phyloP scores from a whole-genome alignment of 2,329 filamentous ascomycete genomes.

The Calonectria leucothoes region DNA sequence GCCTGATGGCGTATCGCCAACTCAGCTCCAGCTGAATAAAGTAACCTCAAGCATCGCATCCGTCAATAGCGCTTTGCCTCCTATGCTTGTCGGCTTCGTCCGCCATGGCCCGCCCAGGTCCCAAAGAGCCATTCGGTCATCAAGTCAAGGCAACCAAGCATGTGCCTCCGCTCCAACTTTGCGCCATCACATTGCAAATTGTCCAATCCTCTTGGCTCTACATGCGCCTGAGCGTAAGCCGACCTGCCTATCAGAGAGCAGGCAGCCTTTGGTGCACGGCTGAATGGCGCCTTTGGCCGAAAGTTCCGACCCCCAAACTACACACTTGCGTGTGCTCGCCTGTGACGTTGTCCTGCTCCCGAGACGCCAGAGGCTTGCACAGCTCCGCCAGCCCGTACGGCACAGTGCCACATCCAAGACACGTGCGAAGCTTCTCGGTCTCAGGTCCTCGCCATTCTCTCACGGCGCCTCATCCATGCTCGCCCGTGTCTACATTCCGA shows the following conservation, averaged over 20 bases:
- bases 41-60: background rate
- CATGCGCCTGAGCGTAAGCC: constrained; percentile 10
- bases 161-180: constrained; percentile 28
- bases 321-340: background rate
- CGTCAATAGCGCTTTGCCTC: background rate
- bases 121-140: background rate
- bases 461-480: background rate
- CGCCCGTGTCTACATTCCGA: background rate
- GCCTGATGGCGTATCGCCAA: background rate
- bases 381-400: background rate
- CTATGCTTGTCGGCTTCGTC: constrained; percentile 5
- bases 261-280: constrained; percentile 5
- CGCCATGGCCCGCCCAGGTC: constrained; percentile 15
- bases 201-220: background rate
- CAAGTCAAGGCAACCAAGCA: constrained; percentile 6
- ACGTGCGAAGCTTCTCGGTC: constrained; percentile 5
- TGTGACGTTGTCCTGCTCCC: background rate
- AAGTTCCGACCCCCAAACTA: background rate
- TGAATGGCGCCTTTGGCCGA: constrained; percentile 7
- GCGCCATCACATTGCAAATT: constrained; percentile 3
- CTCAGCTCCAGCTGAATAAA: background rate
- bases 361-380: constrained; percentile 2
- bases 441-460: constrained; percentile 13
- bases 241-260: background rate
- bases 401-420: constrained; percentile 12